Conservation (phyloP, 345 rosid genomes). For the Arabidopsis suecica region DNA sequence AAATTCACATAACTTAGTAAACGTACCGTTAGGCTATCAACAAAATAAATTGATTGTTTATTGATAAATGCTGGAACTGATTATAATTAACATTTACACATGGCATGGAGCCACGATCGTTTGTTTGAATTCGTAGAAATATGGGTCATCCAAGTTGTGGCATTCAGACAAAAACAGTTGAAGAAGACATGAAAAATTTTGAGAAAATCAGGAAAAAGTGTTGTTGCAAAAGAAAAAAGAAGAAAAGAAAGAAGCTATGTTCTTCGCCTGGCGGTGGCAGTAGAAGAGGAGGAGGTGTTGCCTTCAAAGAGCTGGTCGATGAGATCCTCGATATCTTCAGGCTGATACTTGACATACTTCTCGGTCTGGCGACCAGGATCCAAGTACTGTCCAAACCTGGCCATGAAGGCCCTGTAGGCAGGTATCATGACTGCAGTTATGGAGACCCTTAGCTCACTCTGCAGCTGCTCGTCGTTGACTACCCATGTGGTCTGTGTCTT, state of each 20-base stretch:
- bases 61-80: conserved; percentile 28
- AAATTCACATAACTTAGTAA: conserved; percentile 9
- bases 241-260: conserved; percentile 41
- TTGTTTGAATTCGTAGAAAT: conserved; percentile 28
- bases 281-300: conserved; percentile 44
- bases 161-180: conserved; percentile 41
- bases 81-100: conserved; percentile 45
- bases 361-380: conserved; percentile 84
- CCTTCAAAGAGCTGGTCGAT: conserved; percentile 89
- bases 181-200: conserved; percentile 22
- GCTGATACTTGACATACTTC: conserved; percentile 85
- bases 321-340: conserved; percentile 84
- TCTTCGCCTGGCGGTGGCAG: conserved; percentile 53
- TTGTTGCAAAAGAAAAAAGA: conserved; percentile 33
- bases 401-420: conserved; percentile 82
- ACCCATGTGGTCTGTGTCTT: conserved; percentile 89
- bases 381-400: conserved; percentile 70
- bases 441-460: conserved; percentile 91
- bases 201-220: conserved; percentile 15
- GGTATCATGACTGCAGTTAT: conserved; percentile 76
- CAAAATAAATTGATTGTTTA: conserved; percentile 11
- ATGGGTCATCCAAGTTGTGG: conserved; percentile 34
- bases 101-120: conserved; percentile 40
- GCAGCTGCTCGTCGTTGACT: conserved; percentile 86
- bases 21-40: conserved; percentile 20